Evolutionary conservation across 2,329 filamentous ascomycete genomes (phyloP).

Genomic region (Sclerotiophoma versabilis): DNA sequence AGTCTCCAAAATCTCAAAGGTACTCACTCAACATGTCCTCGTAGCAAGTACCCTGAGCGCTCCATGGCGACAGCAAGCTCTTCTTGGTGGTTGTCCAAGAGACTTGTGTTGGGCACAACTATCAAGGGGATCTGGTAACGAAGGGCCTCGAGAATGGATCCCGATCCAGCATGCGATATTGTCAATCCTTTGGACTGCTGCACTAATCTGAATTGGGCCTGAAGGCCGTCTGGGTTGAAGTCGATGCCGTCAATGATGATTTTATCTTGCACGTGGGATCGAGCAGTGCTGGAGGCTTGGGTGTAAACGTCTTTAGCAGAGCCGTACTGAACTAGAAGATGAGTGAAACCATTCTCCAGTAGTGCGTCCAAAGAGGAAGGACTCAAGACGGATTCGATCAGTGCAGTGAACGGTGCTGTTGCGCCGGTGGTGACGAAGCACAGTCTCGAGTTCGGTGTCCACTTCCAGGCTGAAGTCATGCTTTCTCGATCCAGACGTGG

Average conservation of each 20-base stretch:
- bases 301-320: conserved; percentile 65
- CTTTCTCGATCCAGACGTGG: neutral
- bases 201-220: conserved; percentile 63
- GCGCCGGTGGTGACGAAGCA: conserved; percentile 94
- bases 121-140: conserved; percentile 78
- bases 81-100: conserved; percentile 90
- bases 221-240: conserved; percentile 68
- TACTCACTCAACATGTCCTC: conserved; percentile 69
- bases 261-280: conserved; percentile 16
- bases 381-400: conserved; percentile 72
- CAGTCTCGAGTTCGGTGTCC: conserved; percentile 47
- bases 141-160: conserved; percentile 84
- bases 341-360: conserved; percentile 66
- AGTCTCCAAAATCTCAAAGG: conserved; percentile 29
- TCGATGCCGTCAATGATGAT: conserved; percentile 66
- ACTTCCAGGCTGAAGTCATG: conserved; percentile 32
- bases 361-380: conserved; percentile 70
- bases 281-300: conserved; percentile 23
- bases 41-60: conserved; percentile 76
- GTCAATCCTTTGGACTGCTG: conserved; percentile 72
- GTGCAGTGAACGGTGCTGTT: conserved; percentile 79
- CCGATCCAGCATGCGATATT: conserved; percentile 90
- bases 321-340: conserved; percentile 83
- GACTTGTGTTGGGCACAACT: conserved; percentile 82
- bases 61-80: conserved; percentile 83